Percentiles rank a stretch among this genome's conserved stretches.
Conservation (phyloP, 225 moss, liverwort and hornwort species). For the Ulota crispa region DNA sequence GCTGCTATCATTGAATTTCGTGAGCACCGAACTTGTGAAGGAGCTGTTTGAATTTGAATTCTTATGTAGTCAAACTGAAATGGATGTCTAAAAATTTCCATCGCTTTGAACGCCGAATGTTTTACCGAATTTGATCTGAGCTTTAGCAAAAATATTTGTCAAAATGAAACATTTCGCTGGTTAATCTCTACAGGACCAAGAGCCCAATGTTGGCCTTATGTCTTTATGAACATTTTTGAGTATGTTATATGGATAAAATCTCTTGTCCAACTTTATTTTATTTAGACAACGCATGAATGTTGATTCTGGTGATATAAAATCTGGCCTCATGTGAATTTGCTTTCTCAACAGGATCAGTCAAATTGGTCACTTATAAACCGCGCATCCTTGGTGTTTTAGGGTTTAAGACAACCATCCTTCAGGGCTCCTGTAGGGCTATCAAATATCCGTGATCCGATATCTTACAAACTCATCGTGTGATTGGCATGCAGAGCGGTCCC, state of each 20-base stretch:
- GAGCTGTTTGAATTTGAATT: not conserved
- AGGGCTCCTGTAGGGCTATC: not conserved
- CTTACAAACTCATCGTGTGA: slow-evolving; percentile 24
- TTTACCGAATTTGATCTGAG: not conserved
- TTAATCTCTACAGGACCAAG: not conserved
- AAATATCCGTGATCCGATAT: not conserved
- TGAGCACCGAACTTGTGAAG: not conserved
- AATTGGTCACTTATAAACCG: not conserved
- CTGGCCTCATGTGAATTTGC: not conserved
- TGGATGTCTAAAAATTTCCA: not conserved
- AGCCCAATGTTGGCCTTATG: not conserved
- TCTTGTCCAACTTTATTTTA: not conserved
- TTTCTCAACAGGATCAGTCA: not conserved
- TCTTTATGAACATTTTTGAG: not conserved
- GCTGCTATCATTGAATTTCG: not conserved
- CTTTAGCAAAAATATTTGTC: not conserved
- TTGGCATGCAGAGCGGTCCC: slow-evolving; percentile 49
- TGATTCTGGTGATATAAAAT: not conserved
- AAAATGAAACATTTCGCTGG: not conserved
- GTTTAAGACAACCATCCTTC: not conserved
- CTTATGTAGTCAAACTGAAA: not conserved
- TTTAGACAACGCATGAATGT: not conserved
- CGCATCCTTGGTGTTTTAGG: not conserved
- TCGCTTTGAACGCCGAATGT: not conserved
- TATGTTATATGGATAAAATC: not conserved